phyloP scores from a whole-genome alignment of 202 grass and related monocot genomes.

The Schoenoplectus triqueter region DNA sequence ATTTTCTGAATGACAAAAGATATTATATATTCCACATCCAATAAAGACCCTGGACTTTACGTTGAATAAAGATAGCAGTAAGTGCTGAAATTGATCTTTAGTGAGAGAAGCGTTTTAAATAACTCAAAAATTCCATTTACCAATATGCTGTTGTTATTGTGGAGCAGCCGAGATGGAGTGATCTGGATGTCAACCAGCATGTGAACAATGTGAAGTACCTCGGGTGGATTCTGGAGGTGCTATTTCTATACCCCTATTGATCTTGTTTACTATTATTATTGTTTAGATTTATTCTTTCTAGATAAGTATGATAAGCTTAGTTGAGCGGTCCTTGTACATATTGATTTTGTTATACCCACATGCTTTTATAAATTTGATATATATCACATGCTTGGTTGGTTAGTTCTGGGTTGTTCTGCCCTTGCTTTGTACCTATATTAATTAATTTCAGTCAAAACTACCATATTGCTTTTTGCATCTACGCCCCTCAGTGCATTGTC shows the following conservation, averaged over 20 bases:
- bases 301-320: conserved; percentile 24
- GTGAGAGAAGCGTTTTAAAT: neutral
- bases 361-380: conserved; percentile 2
- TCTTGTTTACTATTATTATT: neutral
- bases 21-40: neutral
- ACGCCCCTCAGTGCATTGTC: neutral
- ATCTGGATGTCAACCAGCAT: conserved; percentile 97
- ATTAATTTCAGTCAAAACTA: neutral
- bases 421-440: neutral
- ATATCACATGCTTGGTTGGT: conserved; percentile 23
- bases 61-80: conserved; percentile 16
- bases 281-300: neutral
- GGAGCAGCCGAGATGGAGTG: conserved; percentile 88
- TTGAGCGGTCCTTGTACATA: conserved; percentile 27
- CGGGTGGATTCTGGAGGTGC: conserved; percentile 99
- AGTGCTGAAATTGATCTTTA: neutral
- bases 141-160: conserved; percentile 33
- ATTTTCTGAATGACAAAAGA: conserved; percentile 14
- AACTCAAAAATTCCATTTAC: neutral
- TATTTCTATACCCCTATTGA: conserved; percentile 12
- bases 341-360: neutral
- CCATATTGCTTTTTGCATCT: neutral
- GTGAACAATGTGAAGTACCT: conserved; percentile 99
- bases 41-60: neutral
- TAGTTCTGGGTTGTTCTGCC: conserved; percentile 24